Percentiles rank a stretch among this genome's conserved stretches.
Evolutionary conservation across 331 rosid species (phyloP).

Genomic region (Rhamnella rubrinervis): DNA sequence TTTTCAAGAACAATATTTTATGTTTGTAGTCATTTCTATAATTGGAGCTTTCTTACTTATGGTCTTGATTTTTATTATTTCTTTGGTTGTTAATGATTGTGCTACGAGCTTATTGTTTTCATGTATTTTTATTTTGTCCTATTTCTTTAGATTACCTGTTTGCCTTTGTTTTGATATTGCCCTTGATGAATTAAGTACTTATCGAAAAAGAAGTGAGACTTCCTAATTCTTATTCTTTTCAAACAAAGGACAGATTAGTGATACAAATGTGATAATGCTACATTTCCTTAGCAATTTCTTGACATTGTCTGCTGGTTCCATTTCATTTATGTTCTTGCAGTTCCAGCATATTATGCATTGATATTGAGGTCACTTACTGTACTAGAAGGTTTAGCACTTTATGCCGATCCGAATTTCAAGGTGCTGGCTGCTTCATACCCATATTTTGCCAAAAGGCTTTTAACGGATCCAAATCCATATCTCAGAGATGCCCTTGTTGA

Average conservation of each 20-base stretch:
- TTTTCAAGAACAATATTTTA: neutral
- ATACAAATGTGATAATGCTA: conserved; percentile 15
- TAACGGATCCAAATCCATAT: conserved; percentile 96
- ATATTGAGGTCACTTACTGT: conserved; percentile 93
- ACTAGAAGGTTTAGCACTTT: conserved; percentile 93
- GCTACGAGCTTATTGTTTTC: neutral
- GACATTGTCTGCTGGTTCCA: conserved; percentile 28
- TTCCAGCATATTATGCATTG: conserved; percentile 92
- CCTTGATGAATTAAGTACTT: too few relatives aligned
- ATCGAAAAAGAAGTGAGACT: too few relatives aligned
- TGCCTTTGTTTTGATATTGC: too few relatives aligned
- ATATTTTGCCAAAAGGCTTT: conserved; percentile 92
- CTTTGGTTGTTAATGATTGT: too few relatives aligned
- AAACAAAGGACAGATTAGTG: conserved; percentile 7
- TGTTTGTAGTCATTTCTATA: neutral
- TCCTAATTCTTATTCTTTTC: too few relatives aligned
- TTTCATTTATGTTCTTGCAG: conserved; percentile 45
- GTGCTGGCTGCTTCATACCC: conserved; percentile 98
- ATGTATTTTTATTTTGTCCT: conserved; percentile 6
- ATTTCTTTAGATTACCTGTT: neutral
- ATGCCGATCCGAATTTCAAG: conserved; percentile 98
- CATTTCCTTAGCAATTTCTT: conserved; percentile 12
- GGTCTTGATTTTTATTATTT: too few relatives aligned
- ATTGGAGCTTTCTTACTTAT: too few relatives aligned
- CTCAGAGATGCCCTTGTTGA: conserved; percentile 94